These are phyloP conservation scores for Citrus australasica DNA, from an alignment of 345 rosid genomes.

Conservation along the genomic window DNA sequence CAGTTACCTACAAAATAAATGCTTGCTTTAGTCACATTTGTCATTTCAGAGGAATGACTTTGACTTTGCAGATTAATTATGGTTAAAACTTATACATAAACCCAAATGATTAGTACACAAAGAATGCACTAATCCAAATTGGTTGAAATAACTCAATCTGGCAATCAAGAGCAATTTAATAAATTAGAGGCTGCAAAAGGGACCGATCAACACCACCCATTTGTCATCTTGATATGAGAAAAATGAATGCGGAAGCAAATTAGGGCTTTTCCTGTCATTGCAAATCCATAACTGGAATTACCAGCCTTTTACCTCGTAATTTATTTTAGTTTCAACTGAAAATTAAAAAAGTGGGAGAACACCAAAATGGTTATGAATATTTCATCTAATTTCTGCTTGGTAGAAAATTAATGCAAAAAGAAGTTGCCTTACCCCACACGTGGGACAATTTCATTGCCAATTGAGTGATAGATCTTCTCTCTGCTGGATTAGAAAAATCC, in stretches of 20 bases:
- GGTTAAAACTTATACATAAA: no score
- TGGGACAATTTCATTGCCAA: slow-evolving; percentile 66
- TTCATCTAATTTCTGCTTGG: background rate
- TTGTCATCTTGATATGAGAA: background rate
- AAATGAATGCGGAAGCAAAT: background rate
- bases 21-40: background rate
- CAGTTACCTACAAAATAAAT: slow-evolving; percentile 9
- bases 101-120: background rate
- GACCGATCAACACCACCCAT: background rate
- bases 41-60: background rate
- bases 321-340: slow-evolving; percentile 1
- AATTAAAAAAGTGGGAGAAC: background rate
- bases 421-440: slow-evolving; percentile 65
- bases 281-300: background rate
- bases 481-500: slow-evolving; percentile 62
- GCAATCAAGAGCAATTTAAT: background rate
- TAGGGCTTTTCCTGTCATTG: background rate
- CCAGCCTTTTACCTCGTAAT: background rate
- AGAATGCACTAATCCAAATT: background rate
- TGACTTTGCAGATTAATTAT: background rate
- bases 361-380: background rate
- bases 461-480: slow-evolving; percentile 63
- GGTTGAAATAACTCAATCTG: background rate
- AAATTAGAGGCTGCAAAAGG: background rate
- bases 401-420: background rate